These are phyloP conservation scores for Hypoxylon intermedium DNA, from an alignment of 495 filamentous ascomycete species.

Conservation along the genomic window DNA sequence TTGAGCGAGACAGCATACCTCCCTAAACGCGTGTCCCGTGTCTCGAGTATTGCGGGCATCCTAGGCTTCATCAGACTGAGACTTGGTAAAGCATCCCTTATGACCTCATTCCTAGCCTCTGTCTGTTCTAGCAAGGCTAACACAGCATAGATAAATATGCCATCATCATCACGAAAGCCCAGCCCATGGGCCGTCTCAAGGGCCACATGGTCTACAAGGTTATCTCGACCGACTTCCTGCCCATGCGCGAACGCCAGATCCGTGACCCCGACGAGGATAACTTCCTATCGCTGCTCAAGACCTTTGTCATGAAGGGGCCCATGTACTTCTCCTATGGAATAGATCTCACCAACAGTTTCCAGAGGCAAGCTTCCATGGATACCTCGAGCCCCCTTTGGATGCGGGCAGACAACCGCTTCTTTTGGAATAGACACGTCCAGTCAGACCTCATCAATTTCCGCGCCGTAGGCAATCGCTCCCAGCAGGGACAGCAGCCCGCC, in stretches of 20 bases:
- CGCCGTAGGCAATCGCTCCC: slow-evolving; percentile 55
- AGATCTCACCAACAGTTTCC: slow-evolving; percentile 93
- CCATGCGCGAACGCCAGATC: slow-evolving; percentile 88
- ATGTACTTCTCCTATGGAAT: slow-evolving; percentile 99
- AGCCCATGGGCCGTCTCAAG: slow-evolving; percentile 86
- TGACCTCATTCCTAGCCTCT: neutral
- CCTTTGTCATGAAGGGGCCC: slow-evolving; percentile 77
- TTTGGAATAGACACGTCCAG: slow-evolving; percentile 95
- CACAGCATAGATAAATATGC: slow-evolving; percentile 83
- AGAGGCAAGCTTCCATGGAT: slow-evolving; percentile 81
- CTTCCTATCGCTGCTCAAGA: slow-evolving; percentile 80
- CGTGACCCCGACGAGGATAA: slow-evolving; percentile 92
- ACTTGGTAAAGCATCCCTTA: slow-evolving; percentile 67
- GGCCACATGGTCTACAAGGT: slow-evolving; percentile 95
- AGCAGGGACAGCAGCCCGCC: slow-evolving; percentile 71
- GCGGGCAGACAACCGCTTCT: slow-evolving; percentile 94
- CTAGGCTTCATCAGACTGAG: slow-evolving; percentile 88
- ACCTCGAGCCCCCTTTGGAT: slow-evolving; percentile 79
- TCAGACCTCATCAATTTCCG: slow-evolving; percentile 90
- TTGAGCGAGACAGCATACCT: slow-evolving; percentile 78
- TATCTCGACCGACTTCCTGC: slow-evolving; percentile 88
- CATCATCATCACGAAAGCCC: slow-evolving; percentile 92
- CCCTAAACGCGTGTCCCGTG: slow-evolving; percentile 77
- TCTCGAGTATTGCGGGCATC: slow-evolving; percentile 87
- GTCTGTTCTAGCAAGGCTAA: slow-evolving; percentile 19